Evolutionary conservation across 192 early-diverging fungal species (phyloP).

Genomic region (Backusella circina): DNA sequence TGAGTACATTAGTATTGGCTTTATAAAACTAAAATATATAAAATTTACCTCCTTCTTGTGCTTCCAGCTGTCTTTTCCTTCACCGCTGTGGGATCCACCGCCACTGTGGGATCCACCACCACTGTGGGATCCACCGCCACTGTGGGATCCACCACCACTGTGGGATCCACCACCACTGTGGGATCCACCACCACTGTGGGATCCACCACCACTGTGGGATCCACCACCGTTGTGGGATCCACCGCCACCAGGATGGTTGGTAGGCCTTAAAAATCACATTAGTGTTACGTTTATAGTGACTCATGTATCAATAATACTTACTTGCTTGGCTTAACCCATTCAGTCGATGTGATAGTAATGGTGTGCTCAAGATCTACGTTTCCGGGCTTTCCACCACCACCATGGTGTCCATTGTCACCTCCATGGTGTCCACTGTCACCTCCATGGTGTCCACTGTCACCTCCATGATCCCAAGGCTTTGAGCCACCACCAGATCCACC

Average conservation of each 20-base stretch:
- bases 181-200: not conserved
- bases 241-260: not conserved
- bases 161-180: not conserved
- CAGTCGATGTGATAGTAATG: conserved; percentile 7
- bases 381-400: not conserved
- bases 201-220: not conserved
- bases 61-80: not conserved
- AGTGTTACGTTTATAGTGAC: not conserved
- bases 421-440: not conserved
- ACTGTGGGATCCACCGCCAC: not conserved
- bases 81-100: not conserved
- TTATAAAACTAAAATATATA: no score
- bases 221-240: not conserved
- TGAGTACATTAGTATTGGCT: no score
- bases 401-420: not conserved
- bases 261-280: not conserved
- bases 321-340: not conserved
- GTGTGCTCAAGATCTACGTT: conserved; percentile 3
- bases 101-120: not conserved
- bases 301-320: not conserved
- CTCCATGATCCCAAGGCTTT: not conserved
- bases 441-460: not conserved
- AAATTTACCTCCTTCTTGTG: not conserved
- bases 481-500: not conserved
- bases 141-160: not conserved